Evolutionary conservation across 495 filamentous ascomycete genomes (phyloP).

Genomic region (Beverwykella pulmonaria): DNA sequence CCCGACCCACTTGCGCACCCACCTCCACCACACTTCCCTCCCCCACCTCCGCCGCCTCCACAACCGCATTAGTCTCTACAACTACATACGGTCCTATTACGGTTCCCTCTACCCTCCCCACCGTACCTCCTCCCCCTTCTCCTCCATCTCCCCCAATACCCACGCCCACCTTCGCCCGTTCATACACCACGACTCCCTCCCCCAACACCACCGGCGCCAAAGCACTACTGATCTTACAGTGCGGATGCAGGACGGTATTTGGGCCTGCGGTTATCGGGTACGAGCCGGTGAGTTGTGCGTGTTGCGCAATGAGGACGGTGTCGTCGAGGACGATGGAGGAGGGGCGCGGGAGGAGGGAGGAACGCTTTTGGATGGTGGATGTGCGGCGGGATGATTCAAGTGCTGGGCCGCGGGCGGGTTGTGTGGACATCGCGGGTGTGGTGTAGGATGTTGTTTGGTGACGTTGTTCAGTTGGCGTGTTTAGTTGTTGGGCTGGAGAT

Average conservation of each 20-base stretch:
- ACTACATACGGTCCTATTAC: slow-evolving; percentile 60
- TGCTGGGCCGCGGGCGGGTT: slow-evolving; percentile 23
- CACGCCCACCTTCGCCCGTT: slow-evolving; percentile 53
- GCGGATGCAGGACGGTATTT: slow-evolving; percentile 81
- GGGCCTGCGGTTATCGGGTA: slow-evolving; percentile 70
- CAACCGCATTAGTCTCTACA: slow-evolving; percentile 62
- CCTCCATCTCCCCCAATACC: slow-evolving; percentile 42
- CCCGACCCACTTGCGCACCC: slow-evolving; percentile 61
- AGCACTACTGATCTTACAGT: slow-evolving; percentile 67
- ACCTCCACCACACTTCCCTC: slow-evolving; percentile 66
- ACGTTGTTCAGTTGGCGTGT: background rate
- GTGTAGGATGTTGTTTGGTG: background rate
- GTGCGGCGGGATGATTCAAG: slow-evolving; percentile 17
- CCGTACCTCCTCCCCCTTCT: slow-evolving; percentile 29
- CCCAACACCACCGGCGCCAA: slow-evolving; percentile 73
- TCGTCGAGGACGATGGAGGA: slow-evolving; percentile 68
- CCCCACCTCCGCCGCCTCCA: slow-evolving; percentile 65
- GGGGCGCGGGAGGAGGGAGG: slow-evolving; percentile 53
- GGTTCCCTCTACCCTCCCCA: slow-evolving; percentile 48
- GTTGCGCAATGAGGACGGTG: slow-evolving; percentile 72
- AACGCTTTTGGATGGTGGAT: slow-evolving; percentile 30
- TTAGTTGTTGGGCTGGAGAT: background rate
- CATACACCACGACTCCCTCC: slow-evolving; percentile 72
- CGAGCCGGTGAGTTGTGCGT: slow-evolving; percentile 70
- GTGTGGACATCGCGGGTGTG: slow-evolving; percentile 12